Evolutionary conservation across 176 grass and related monocot species (phyloP).

Genomic region (Urochloa ruziziensis): DNA sequence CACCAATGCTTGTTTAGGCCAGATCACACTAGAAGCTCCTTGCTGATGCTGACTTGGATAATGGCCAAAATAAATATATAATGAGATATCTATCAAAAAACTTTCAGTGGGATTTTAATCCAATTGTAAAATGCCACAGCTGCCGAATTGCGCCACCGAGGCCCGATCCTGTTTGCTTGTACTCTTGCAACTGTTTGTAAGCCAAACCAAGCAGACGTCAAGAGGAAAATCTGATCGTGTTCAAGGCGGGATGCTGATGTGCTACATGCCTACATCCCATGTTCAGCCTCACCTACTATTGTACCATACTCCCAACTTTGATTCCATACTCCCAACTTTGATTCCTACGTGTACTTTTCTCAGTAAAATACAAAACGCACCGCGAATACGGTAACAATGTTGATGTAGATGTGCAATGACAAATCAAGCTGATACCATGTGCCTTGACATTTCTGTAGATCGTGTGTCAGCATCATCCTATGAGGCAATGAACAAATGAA

Average conservation of each 20-base stretch:
- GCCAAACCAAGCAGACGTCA: neutral
- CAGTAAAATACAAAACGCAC: conserved; percentile 1
- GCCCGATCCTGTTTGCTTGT: neutral
- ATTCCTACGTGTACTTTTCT: conserved; percentile 4
- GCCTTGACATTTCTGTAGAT: neutral
- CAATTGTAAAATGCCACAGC: neutral
- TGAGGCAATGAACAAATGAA: neutral
- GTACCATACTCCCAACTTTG: conserved; percentile 12
- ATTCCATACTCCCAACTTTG: conserved; percentile 14
- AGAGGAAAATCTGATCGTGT: neutral
- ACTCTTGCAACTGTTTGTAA: neutral
- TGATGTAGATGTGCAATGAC: conserved; percentile 11
- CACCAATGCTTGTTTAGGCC: conserved; percentile 1
- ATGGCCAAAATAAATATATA: too few relatives aligned
- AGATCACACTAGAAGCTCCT: neutral
- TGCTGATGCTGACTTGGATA: neutral
- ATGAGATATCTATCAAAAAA: neutral
- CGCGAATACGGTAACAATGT: neutral
- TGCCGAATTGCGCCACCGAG: neutral
- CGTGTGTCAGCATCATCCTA: neutral
- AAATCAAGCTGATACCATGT: conserved; percentile 1
- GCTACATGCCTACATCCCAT: conserved; percentile 26
- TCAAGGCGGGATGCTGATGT: conserved; percentile 11
- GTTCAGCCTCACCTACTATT: conserved; percentile 24
- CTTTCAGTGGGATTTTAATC: neutral